Conservation (phyloP, 169 alveolate species). For the Cryptosporidium parvum region DNA sequence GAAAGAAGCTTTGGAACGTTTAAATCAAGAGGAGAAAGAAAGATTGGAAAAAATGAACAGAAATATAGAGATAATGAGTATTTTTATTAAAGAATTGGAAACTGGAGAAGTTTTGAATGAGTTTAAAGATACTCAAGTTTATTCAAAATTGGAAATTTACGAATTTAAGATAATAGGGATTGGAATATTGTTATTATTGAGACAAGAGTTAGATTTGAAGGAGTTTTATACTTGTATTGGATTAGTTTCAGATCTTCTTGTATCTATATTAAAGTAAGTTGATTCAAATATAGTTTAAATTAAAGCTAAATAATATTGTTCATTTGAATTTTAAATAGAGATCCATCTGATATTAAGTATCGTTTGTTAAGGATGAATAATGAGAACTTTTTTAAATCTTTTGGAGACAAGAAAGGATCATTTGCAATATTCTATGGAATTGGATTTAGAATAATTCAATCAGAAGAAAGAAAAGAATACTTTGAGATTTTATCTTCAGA, state of each 20-base stretch:
- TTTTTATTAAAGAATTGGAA: neutral
- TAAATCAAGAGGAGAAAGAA: slow-evolving; percentile 19
- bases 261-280: slow-evolving; percentile 42
- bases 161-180: neutral
- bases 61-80: neutral
- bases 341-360: slow-evolving; percentile 66
- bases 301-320: neutral
- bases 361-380: slow-evolving; percentile 63
- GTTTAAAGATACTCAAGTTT: neutral
- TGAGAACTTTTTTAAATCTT: slow-evolving; percentile 43
- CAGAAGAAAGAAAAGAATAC: slow-evolving; percentile 36
- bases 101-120: neutral
- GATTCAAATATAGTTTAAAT: neutral
- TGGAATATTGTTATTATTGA: slow-evolving; percentile 13
- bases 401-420: slow-evolving; percentile 53
- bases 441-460: slow-evolving; percentile 36
- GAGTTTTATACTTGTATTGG: slow-evolving; percentile 23
- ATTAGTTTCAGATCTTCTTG: slow-evolving; percentile 22
- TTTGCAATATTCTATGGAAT: slow-evolving; percentile 39
- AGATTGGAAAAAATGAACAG: neutral
- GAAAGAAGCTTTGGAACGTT: slow-evolving; percentile 29
- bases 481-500: slow-evolving; percentile 37
- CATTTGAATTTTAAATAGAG: slow-evolving; percentile 5
- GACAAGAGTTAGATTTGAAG: neutral
- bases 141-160: neutral